Evolutionary conservation across 225 moss, liverwort and hornwort genomes (phyloP).

Genomic region (Pseudisothecium myosuroides): DNA sequence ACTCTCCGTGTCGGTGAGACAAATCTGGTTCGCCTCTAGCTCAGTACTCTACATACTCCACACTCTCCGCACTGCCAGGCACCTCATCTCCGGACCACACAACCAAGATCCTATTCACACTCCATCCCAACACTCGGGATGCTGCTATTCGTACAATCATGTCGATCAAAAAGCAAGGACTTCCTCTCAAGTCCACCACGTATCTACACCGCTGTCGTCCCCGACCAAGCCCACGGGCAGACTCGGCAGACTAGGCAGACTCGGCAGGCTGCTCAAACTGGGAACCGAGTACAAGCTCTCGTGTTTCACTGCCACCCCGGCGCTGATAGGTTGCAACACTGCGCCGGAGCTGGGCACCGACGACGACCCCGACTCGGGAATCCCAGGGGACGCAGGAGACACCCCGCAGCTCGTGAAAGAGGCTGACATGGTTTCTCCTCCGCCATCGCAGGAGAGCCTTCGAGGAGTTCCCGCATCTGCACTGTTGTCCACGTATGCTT

Average conservation of each 20-base stretch:
- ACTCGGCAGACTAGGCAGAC: conserved; percentile 16
- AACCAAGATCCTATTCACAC: conserved; percentile 6
- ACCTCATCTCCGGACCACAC: neutral
- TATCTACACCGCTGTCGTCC: conserved; percentile 36
- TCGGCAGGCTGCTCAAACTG: conserved; percentile 13
- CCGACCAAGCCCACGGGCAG: conserved; percentile 29
- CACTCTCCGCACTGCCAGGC: neutral
- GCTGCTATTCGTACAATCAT: neutral
- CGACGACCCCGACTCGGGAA: conserved; percentile 3
- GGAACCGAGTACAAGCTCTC: conserved; percentile 27
- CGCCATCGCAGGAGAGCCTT: conserved; percentile 14
- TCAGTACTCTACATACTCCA: neutral
- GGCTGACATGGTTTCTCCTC: conserved; percentile 2
- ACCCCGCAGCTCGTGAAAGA: conserved; percentile 22
- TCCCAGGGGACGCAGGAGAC: conserved; percentile 10
- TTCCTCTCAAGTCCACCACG: conserved; percentile 44
- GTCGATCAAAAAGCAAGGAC: neutral
- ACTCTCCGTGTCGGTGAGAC: conserved; percentile 12
- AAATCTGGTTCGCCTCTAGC: neutral
- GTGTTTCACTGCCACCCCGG: neutral
- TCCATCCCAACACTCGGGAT: neutral
- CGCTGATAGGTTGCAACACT: neutral
- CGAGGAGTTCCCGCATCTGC: conserved; percentile 7
- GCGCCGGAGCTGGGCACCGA: neutral
- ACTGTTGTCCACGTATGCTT: conserved; percentile 8